These are phyloP conservation scores for Emmonsia crescens DNA, from an alignment of 2,329 filamentous ascomycete genomes.

Conservation along the genomic window DNA sequence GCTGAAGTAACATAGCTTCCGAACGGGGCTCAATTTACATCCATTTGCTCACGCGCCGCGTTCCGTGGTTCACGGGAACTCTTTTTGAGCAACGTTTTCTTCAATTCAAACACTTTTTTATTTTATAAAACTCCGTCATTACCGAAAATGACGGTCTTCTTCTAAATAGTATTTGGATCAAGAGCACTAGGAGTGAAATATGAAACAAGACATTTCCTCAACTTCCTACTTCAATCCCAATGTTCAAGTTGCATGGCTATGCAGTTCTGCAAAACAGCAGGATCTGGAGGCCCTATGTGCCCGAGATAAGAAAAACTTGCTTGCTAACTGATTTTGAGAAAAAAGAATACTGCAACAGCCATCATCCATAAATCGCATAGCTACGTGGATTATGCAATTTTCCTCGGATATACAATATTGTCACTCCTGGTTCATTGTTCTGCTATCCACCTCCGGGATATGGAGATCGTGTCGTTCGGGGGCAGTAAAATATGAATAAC, in stretches of 20 bases:
- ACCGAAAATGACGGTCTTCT: no score
- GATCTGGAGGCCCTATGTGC: neutral
- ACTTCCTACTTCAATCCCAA: neutral
- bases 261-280: neutral
- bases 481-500: neutral
- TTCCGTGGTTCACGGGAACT: no score
- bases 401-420: neutral
- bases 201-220: neutral
- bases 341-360: neutral
- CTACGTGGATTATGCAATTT: neutral
- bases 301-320: neutral
- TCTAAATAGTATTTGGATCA: neutral
- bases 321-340: neutral
- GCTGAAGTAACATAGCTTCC: no score
- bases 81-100: no score
- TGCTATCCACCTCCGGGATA: neutral
- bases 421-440: neutral
- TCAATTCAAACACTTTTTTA: no score
- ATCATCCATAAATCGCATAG: neutral
- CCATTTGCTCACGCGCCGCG: no score
- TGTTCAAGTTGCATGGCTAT: neutral
- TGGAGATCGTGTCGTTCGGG: neutral
- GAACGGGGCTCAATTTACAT: no score
- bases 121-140: no score
- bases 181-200: neutral